A percentile compares a stretch with the other conserved stretches of the same genome.
phyloP scores from a whole-genome alignment of 2,329 filamentous ascomycete species.

The Talaromyces sp. region DNA sequence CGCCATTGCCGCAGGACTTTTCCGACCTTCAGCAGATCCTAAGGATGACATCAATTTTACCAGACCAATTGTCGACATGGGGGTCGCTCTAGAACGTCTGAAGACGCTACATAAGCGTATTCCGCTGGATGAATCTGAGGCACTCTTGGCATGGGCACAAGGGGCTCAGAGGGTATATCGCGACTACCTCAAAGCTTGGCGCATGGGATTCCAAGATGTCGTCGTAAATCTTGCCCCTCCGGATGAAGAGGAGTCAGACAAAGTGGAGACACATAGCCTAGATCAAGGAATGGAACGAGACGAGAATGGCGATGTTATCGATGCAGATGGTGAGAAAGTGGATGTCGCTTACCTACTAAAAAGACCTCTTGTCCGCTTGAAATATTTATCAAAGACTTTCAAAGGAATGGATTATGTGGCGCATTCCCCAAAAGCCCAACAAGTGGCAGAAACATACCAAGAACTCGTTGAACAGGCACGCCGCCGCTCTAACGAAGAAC shows the following conservation, averaged over 20 bases:
- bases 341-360: slow-evolving; percentile 93
- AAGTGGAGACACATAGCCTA: slow-evolving; percentile 46
- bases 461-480: slow-evolving; percentile 72
- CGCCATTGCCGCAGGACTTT: slow-evolving; percentile 62
- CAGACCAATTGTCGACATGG: slow-evolving; percentile 91
- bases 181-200: slow-evolving; percentile 83
- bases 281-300: slow-evolving; percentile 57
- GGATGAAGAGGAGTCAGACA: slow-evolving; percentile 56
- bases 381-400: slow-evolving; percentile 80
- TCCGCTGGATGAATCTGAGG: slow-evolving; percentile 66
- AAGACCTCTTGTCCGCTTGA: slow-evolving; percentile 79
- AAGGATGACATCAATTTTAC: slow-evolving; percentile 63
- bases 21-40: slow-evolving; percentile 54
- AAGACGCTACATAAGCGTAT: slow-evolving; percentile 76
- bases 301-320: slow-evolving; percentile 58
- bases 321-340: slow-evolving; percentile 79
- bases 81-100: slow-evolving; percentile 78
- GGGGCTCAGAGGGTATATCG: slow-evolving; percentile 73
- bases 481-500: slow-evolving; percentile 68
- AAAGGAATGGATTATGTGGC: slow-evolving; percentile 53
- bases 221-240: slow-evolving; percentile 86
- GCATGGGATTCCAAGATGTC: slow-evolving; percentile 89
- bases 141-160: slow-evolving; percentile 76
- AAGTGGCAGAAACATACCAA: slow-evolving; percentile 62
- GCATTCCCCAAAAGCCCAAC: slow-evolving; percentile 52